These are phyloP conservation scores for Aphanomyces stellatus DNA, from an alignment of 352 stramenopile genomes.

Conservation along the genomic window DNA sequence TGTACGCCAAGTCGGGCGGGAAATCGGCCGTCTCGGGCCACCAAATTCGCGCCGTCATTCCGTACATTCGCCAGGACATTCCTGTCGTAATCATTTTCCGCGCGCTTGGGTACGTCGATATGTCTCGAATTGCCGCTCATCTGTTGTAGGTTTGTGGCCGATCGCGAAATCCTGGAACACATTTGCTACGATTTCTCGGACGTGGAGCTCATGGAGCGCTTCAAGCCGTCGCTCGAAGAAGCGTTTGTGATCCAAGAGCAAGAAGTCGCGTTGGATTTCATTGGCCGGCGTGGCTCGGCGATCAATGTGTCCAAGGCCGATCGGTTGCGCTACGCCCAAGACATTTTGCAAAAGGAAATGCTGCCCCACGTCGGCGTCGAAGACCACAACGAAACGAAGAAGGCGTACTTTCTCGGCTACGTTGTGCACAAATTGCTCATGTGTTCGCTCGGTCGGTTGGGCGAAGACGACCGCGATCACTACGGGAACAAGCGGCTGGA, in stretches of 20 bases:
- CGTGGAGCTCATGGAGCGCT: conserved; percentile 98
- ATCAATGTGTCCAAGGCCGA: conserved; percentile 96
- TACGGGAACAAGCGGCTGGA: conserved; percentile 99
- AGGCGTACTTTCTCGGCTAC: conserved; percentile 98
- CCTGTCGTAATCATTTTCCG: conserved; percentile 99
- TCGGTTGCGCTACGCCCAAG: conserved; percentile 93
- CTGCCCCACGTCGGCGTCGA: conserved; percentile 98
- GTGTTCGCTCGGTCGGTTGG: conserved; percentile 94
- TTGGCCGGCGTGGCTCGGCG: conserved; percentile 92
- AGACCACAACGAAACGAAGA: conserved; percentile 96
- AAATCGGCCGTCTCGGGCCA: conserved; percentile 95
- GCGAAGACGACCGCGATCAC: conserved; percentile 99
- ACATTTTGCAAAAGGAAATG: conserved; percentile 99
- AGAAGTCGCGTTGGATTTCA: conserved; percentile 98
- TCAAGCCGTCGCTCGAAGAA: conserved; percentile 98
- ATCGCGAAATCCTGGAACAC: conserved; percentile 99
- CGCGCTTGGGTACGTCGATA: conserved; percentile 94
- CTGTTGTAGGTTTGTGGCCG: conserved; percentile 89
- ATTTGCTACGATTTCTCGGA: conserved; percentile 99
- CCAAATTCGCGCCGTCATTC: conserved; percentile 96
- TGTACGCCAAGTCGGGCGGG: conserved; percentile 95
- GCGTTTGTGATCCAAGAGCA: conserved; percentile 98
- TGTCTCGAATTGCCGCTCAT: too few species aligned
- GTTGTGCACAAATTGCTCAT: conserved; percentile 99
- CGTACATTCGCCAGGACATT: conserved; percentile 98